Conservation (phyloP, 2,329 filamentous ascomycete genomes). For the Talaromyces sp. region DNA sequence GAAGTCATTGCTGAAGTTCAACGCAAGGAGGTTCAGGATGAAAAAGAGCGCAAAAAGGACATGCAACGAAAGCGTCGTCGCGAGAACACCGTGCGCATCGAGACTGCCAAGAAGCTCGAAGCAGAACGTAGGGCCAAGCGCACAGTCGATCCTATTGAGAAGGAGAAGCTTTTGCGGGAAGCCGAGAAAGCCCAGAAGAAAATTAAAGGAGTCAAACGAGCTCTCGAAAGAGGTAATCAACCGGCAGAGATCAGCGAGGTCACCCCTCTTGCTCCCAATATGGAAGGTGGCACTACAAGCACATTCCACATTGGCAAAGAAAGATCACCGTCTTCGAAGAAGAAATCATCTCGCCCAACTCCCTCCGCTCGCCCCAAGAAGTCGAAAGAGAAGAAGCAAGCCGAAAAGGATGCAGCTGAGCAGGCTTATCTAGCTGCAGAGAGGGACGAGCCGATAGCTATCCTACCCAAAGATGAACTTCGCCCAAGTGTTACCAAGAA, state of each 20-base stretch:
- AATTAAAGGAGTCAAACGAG: constrained; percentile 82
- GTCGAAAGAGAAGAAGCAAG: constrained; percentile 71
- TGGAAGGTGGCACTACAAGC: constrained; percentile 81
- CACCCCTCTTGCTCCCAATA: constrained; percentile 70
- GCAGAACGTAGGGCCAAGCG: constrained; percentile 74
- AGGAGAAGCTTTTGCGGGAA: constrained; percentile 74
- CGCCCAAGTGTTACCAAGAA: constrained; percentile 44
- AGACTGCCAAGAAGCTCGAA: constrained; percentile 75
- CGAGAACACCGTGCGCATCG: constrained; percentile 89
- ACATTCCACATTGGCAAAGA: constrained; percentile 71
- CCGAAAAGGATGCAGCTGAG: constrained; percentile 72
- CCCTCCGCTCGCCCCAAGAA: constrained; percentile 70
- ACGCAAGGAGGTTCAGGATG: constrained; percentile 82
- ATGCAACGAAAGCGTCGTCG: constrained; percentile 97
- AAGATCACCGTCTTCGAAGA: constrained; percentile 48
- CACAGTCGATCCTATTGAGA: constrained; percentile 77
- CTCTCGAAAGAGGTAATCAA: constrained; percentile 75
- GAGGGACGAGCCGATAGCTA: constrained; percentile 44
- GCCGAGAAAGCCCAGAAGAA: constrained; percentile 91
- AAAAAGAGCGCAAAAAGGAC: constrained; percentile 99
- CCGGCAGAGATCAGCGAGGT: constrained; percentile 70
- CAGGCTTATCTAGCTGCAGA: constrained; percentile 74
- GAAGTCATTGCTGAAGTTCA: constrained; percentile 83
- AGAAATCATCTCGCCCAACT: constrained; percentile 53
- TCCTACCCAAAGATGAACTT: constrained; percentile 58